Evolutionary conservation across 371 early-diverging fungal species (phyloP).

Genomic region (Syncephalastrum sp.): DNA sequence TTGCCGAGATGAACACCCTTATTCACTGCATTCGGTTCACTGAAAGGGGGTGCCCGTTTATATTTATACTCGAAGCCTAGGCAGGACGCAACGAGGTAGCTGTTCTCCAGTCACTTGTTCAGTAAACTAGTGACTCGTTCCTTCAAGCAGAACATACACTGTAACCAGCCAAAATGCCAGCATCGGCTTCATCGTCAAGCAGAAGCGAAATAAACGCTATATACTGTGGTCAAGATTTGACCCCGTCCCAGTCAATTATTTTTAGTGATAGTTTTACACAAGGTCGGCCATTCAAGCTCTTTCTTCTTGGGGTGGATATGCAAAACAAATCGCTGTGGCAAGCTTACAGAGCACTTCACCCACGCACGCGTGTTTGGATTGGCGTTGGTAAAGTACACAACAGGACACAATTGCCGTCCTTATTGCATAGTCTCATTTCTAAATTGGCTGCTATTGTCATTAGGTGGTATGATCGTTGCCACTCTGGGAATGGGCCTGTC

Average conservation of each 20-base stretch:
- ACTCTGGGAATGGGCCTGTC: constrained; percentile 41
- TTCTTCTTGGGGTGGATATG: constrained; percentile 21
- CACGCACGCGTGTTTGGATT: constrained; percentile 37
- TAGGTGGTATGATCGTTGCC: constrained; percentile 53
- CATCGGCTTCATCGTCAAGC: no score
- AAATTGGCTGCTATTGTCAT: neutral
- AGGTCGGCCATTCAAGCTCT: neutral
- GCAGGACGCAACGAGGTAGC: neutral
- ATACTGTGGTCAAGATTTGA: no score
- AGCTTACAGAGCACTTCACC: constrained; percentile 42
- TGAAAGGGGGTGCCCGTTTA: constrained; percentile 19
- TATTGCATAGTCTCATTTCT: neutral
- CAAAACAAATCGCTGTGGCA: constrained; percentile 53
- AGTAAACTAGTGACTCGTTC: no score
- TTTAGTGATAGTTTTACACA: no score
- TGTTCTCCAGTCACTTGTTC: no score
- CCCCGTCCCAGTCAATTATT: no score
- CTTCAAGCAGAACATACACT: no score
- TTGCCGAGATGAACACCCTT: constrained; percentile 25
- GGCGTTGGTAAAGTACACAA: constrained; percentile 39
- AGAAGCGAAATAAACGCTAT: no score
- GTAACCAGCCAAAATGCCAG: no score
- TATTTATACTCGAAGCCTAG: constrained; percentile 1
- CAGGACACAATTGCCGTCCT: neutral
- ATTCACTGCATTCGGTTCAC: neutral